phyloP scores from a whole-genome alignment of 305 asterid species.

The Solanum hybrid region DNA sequence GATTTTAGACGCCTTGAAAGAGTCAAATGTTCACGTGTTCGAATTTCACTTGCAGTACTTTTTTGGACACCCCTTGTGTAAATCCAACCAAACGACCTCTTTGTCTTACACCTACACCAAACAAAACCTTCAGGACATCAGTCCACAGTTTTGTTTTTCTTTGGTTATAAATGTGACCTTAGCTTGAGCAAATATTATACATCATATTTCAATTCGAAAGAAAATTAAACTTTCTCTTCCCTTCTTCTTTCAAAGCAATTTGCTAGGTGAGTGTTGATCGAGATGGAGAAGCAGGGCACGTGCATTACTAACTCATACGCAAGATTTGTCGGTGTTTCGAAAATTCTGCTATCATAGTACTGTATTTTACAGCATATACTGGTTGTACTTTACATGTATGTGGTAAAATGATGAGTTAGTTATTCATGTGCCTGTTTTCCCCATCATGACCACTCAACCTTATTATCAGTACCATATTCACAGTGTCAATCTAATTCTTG shows the following conservation, averaged over 20 bases:
- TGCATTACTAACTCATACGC: slow-evolving; percentile 67
- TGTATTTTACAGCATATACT: background rate
- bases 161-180: slow-evolving; percentile 17
- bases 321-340: background rate
- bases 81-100: background rate
- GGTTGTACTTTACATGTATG: background rate
- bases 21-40: no score
- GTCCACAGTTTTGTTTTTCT: background rate
- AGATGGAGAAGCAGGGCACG: slow-evolving; percentile 99
- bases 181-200: background rate
- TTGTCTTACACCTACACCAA: background rate
- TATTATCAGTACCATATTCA: background rate
- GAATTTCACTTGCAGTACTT: no score
- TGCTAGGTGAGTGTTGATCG: slow-evolving; percentile 43
- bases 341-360: background rate
- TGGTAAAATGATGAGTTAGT: slow-evolving; percentile 31
- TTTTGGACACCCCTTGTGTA: no score
- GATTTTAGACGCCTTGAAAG: no score
- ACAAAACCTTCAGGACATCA: background rate
- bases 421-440: slow-evolving; percentile 97
- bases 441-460: slow-evolving; percentile 82
- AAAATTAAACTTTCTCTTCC: background rate
- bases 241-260: background rate
- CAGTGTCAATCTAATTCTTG: background rate
- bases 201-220: background rate